Base-by-base conservation (phyloP, 495 filamentous ascomycete species). In the Astrothelium subdiscretum region DNA sequence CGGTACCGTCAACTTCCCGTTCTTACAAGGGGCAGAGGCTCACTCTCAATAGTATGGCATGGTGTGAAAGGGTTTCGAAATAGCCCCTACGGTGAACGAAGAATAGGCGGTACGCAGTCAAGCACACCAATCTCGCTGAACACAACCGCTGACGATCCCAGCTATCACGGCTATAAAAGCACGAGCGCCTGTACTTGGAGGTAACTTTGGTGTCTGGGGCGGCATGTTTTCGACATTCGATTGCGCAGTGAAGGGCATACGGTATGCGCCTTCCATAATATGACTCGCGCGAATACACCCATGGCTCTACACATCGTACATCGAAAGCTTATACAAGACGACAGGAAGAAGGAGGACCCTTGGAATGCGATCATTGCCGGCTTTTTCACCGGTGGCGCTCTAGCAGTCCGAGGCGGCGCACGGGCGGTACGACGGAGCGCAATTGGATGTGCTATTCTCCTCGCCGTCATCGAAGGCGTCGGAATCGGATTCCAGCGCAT, bases 131-230 rank as follows among this genome's bases (percentile, higher is more conserved):
- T 27, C 3, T 1, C 27, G n/a, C n/a, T 26, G 5, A 54, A 26
- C 27, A 58, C 32, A 31, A 35, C 27, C n/a, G 6, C 29, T 20
- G 5, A 57, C 40, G 22, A 54, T 18, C 58, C 12, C 60, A 73
- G 71, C 95, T 51, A 77, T 98, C 75, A 97, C 95, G 67, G 94
- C 94, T 32, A 92, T 98, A 77, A 98, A 98, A 80, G 90, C 91
- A 60, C 87, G 94, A 64, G 95, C 94, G 32, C 94, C 94, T 1
- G 92, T 97, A 54, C 81, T 97, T 59, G 94, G 92, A 64, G 94
- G 94, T 65, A 98, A 98, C 80, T 98, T 98, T 66, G 94, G 92
- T 67, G 87, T 92, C 32, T 98, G 92, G 92, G 95, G 94, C 69
- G 94, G 94, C 65, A 71, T 97, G 44, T 97, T 98, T 78, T 88